Percentiles rank a stretch among this genome's conserved stretches.
Conservation (phyloP, 768 basidiomycete genomes). For the Boletus rubescentipes region DNA sequence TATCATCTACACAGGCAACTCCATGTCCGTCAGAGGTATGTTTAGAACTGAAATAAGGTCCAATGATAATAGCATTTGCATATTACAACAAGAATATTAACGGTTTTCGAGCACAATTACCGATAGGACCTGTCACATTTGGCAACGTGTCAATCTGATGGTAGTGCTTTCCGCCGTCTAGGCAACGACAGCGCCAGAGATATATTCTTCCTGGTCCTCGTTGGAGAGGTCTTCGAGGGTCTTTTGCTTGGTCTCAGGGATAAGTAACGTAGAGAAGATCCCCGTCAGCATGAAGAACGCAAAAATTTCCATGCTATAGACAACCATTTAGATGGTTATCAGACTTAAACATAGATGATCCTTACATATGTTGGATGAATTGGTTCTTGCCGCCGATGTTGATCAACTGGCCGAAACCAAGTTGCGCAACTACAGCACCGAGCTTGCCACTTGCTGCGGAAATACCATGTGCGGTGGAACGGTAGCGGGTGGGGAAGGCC, state of each 20-base stretch:
- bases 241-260: conserved; percentile 74
- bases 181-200: conserved; percentile 27
- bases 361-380: conserved; percentile 71
- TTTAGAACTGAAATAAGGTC: background rate
- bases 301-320: conserved; percentile 67
- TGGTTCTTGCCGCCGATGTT: conserved; percentile 64
- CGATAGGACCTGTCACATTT: background rate
- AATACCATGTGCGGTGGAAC: conserved; percentile 83
- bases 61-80: background rate
- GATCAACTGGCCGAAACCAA: conserved; percentile 67
- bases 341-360: conserved; percentile 8
- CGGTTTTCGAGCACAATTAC: background rate
- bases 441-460: conserved; percentile 81
- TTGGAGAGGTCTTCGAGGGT: conserved; percentile 72
- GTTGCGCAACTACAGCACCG: conserved; percentile 79
- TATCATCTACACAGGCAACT: background rate
- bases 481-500: conserved; percentile 84
- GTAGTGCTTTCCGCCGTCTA: conserved; percentile 1
- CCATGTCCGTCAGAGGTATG: background rate
- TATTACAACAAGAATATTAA: conserved; percentile 6
- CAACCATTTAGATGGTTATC: conserved; percentile 2
- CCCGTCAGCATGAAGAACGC: conserved; percentile 88
- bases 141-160: background rate
- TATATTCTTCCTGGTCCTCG: conserved; percentile 65
- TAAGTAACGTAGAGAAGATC: conserved; percentile 73